Conservation (phyloP, 495 filamentous ascomycete genomes). For the Astrothelium subdiscretum region DNA sequence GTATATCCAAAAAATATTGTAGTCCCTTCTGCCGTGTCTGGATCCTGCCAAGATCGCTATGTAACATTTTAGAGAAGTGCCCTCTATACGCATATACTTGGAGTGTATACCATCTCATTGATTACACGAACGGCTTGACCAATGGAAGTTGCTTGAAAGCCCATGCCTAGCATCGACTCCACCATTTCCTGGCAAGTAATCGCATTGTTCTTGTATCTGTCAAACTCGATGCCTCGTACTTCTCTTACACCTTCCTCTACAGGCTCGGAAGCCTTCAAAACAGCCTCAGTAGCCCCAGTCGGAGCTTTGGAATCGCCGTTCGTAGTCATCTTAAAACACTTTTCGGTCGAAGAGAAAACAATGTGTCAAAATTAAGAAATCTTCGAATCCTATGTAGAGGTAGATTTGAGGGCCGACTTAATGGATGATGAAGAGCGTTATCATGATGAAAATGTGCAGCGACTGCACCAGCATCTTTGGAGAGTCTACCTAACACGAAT, state of each 20-base stretch:
- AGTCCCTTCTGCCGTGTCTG: conserved; percentile 58
- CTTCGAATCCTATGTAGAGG: too few relatives aligned
- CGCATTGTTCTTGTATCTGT: conserved; percentile 55
- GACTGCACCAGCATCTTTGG: too few relatives aligned
- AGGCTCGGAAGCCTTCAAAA: conserved; percentile 77
- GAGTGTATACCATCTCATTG: conserved; percentile 71
- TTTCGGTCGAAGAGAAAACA: neutral
- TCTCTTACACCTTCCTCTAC: conserved; percentile 60
- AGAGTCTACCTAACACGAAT: too few relatives aligned
- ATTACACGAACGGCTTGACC: conserved; percentile 77
- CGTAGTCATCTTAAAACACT: neutral
- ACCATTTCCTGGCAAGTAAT: conserved; percentile 80
- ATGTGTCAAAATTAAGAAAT: neutral
- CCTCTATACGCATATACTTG: neutral
- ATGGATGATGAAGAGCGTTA: too few relatives aligned
- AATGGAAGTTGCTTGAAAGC: conserved; percentile 83
- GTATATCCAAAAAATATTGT: conserved; percentile 97
- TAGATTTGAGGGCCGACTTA: too few relatives aligned
- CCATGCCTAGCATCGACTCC: conserved; percentile 70
- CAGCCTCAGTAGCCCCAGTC: conserved; percentile 62
- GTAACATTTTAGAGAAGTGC: neutral
- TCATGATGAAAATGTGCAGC: too few relatives aligned
- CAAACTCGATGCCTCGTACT: conserved; percentile 84
- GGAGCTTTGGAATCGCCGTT: conserved; percentile 35
- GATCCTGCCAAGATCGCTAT: conserved; percentile 64